Evolutionary conservation across 2,329 filamentous ascomycete species (phyloP), one percentile per base, ranked within the genome.

Genomic region (Penicillium sp.): DNA sequence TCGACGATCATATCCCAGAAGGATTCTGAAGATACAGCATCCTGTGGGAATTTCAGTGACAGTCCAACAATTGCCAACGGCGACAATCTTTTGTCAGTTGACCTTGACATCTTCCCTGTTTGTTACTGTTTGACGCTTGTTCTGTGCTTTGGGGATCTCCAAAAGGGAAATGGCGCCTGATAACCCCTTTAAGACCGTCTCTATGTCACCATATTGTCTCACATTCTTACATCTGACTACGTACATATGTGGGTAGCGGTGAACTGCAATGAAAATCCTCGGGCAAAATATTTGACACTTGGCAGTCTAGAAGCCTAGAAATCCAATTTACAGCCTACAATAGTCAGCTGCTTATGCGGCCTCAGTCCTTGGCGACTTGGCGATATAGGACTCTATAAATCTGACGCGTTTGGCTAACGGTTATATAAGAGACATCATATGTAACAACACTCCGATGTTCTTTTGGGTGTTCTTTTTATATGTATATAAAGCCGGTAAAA

Each of bases 1-100:
- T 66, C 48, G 2, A 60, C 41, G 21, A 69, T 23, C 55, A 67
- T 59, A 3, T 67, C 45, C 67, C 67, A 69, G 38, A 69, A 67
- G 1, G 42, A 21, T 13, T 66, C 57, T 3, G 66, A 43, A 1
- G 60, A 58, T 1, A 59, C 53, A 1, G 66, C 67, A 50, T 65
- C 60, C 23, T 61, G 41, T 5, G 68, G 66, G 15, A 68, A 65
- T 6, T 62, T 57, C 9, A 65, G 49, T 1, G 64, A 61, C 3
- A 69, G 7, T 3, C 67, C 67, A 10, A 69, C 52, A 4, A 69
- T 51, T 17, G 67, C 67, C 10, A 69, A 53, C 0, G 67, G 60
- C 9, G 49, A 33, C n/a, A 60, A 33, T 8, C 12, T 25, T 17
- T 59, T 39, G 5, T 44, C 51, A 53, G 17, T 21, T 12, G n/a